Evolutionary conservation across 1,284 basidiomycete genomes (phyloP).

Genomic region (Trametes sp.): DNA sequence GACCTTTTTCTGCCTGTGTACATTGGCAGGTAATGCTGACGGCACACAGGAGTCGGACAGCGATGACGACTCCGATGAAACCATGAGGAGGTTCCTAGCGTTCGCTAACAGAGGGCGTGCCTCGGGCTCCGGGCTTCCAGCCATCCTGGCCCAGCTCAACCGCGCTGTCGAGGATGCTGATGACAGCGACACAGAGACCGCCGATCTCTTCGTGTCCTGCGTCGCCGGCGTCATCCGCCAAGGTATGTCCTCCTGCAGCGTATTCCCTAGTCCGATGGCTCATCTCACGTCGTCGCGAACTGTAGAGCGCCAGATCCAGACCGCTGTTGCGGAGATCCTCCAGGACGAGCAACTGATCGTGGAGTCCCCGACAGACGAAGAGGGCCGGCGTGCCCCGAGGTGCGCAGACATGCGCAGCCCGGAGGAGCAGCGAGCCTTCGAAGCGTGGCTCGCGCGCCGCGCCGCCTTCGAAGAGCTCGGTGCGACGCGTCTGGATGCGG

Average conservation of each 20-base stretch:
- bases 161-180: constrained; percentile 5
- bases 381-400: background rate
- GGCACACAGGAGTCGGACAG: background rate
- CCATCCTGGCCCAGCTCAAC: constrained; percentile 1
- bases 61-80: background rate
- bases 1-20: no score
- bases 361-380: background rate
- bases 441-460: background rate
- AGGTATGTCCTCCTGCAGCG: background rate
- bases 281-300: background rate
- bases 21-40: no score
- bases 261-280: background rate
- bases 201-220: background rate
- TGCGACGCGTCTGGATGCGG: background rate
- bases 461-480: constrained; percentile 7
- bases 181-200: background rate
- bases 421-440: constrained; percentile 1
- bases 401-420: background rate
- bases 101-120: constrained; percentile 7
- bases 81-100: constrained; percentile 3
- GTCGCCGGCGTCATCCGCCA: constrained; percentile 1
- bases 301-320: constrained; percentile 5
- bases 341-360: background rate
- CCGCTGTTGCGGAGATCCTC: constrained; percentile 6
- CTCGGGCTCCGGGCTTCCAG: constrained; percentile 5